Conservation (phyloP, 1,284 basidiomycete species). For the Chalciporus sp. region DNA sequence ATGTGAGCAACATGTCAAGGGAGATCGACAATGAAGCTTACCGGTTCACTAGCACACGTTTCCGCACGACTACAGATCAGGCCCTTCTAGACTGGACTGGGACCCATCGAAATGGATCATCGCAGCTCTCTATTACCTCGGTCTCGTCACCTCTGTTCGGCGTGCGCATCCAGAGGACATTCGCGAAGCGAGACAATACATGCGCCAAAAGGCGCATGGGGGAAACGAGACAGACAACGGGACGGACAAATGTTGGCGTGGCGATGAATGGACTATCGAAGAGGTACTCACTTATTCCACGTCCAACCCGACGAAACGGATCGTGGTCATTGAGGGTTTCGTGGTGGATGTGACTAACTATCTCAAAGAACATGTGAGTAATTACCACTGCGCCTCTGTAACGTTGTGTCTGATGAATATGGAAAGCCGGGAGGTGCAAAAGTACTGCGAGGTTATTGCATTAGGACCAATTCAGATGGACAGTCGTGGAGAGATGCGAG, state of each 20-base stretch:
- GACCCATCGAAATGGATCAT: constrained; percentile 86
- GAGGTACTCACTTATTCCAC: constrained; percentile 41
- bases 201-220: constrained; percentile 49
- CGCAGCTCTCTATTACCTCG: constrained; percentile 52
- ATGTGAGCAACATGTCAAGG: constrained; percentile 27
- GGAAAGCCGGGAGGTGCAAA: constrained; percentile 56
- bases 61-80: constrained; percentile 74
- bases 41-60: constrained; percentile 63
- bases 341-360: constrained; percentile 68
- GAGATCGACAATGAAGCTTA: constrained; percentile 23
- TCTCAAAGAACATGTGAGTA: constrained; percentile 66
- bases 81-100: constrained; percentile 65
- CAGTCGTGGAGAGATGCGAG: constrained; percentile 49
- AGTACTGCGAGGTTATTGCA: constrained; percentile 50
- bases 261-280: constrained; percentile 43
- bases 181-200: constrained; percentile 53
- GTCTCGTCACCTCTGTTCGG: constrained; percentile 53
- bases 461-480: constrained; percentile 26
- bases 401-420: not conserved
- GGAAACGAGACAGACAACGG: constrained; percentile 25
- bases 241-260: constrained; percentile 35
- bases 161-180: constrained; percentile 64
- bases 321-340: constrained; percentile 63
- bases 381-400: not conserved
- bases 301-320: constrained; percentile 41